Evolutionary conservation across 2,329 filamentous ascomycete genomes (phyloP), one percentile per base, ranked within the genome.

Genomic region (Zymoseptoria passerinii): DNA sequence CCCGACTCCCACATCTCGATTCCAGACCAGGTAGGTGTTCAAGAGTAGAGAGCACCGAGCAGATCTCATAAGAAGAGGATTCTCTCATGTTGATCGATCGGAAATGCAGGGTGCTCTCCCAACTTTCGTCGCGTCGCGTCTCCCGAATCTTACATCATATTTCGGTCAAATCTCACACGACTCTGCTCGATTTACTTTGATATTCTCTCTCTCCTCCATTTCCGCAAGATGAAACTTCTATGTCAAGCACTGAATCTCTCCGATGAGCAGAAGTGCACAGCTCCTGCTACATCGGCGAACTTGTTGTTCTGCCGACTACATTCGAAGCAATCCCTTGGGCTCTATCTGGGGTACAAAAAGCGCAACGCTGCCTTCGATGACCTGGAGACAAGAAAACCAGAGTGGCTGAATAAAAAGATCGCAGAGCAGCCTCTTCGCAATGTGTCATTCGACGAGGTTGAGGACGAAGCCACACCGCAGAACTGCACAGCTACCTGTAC

Each of bases 321-420:
- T 61, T 73, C 74, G 0, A 72, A 69, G 56, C 75, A 77, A 63
- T 76, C 72, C 58, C 70, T 75, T 63, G 75, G 74, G 62, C 69
- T 81, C 3, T 80, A 80, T 65, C 71, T 73, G 54, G 78, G 78
- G 8, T 80, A 81, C 67, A 80, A 80, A 62, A 72, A 68, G 48
- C 76, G 77, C 49, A 80, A 79, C 65, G 70, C 72, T 8, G 70
- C 72, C 52, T 72, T 80, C 3, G 77, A 81, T 56, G 58, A 59
- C 3, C 63, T 77, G 16, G 60, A 70, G 2, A 65, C 65, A 9
- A 60, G 68, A 29, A 70, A 66, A 2, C 76, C 76, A n/a, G 23
- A 63, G 18, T 78, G 74, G 59, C 68, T 80, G 8, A 67, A 67
- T 16, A 62, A 65, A 9, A 44, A 44, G 64, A 70, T 13, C 71